phyloP scores from a whole-genome alignment of 2,329 filamentous ascomycete species.

The Fusarium fracticaudum region DNA sequence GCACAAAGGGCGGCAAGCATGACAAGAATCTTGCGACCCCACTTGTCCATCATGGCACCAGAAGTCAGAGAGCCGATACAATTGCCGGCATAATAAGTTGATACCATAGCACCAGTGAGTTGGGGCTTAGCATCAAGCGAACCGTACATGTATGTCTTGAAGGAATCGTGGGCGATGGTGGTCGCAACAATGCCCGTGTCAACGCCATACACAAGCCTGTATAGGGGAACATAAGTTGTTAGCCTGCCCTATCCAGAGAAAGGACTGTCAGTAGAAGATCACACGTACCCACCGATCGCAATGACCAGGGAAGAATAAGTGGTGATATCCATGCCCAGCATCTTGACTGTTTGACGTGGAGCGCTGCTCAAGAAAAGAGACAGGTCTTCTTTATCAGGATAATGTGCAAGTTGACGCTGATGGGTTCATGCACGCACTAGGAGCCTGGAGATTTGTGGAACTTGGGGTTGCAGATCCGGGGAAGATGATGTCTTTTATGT shows the following conservation, averaged over 20 bases:
- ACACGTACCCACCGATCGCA: not conserved
- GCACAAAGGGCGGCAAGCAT: not conserved
- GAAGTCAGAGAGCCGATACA: not conserved
- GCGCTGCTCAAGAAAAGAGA: not conserved
- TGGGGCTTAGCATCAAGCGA: not conserved
- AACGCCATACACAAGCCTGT: not conserved
- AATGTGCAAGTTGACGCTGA: not conserved
- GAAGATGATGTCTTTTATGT: not conserved
- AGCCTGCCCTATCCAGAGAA: not conserved
- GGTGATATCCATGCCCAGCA: not conserved
- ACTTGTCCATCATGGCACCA: not conserved
- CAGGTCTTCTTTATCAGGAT: not conserved
- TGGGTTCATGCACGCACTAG: not conserved
- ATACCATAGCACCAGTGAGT: not conserved
- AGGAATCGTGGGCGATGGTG: not conserved
- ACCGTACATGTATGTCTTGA: not conserved
- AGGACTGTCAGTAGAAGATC: not conserved
- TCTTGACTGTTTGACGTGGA: not conserved
- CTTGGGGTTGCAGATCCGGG: not conserved
- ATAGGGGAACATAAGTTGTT: not conserved
- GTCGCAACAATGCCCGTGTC: not conserved
- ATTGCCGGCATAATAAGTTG: not conserved
- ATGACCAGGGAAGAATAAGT: not conserved
- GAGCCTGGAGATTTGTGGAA: not conserved
- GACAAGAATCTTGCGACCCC: not conserved